A percentile compares a stretch with the other conserved stretches of the same genome.
Evolutionary conservation across 495 filamentous ascomycete genomes (phyloP).

Genomic region (Gamarada debralockiae): DNA sequence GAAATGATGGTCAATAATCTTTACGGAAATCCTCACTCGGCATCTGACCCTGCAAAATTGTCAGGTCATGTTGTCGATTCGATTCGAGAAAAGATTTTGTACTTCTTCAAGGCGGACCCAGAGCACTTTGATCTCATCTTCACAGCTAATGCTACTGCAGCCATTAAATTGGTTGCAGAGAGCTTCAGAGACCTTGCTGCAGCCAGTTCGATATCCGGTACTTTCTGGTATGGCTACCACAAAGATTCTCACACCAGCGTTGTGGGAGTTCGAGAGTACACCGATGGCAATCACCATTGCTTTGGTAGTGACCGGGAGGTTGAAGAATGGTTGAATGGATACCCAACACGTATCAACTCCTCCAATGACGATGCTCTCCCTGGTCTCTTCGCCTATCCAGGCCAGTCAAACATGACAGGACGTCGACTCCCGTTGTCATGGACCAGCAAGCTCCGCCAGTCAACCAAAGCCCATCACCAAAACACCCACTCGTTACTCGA

Average conservation of each 20-base stretch:
- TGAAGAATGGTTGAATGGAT: conserved; percentile 54
- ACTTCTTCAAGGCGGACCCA: conserved; percentile 59
- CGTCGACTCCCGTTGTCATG: conserved; percentile 25
- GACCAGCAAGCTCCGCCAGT: conserved; percentile 40
- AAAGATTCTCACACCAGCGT: conserved; percentile 70
- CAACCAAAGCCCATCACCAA: conserved; percentile 30
- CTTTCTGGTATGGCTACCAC: conserved; percentile 74
- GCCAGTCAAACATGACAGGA: conserved; percentile 77
- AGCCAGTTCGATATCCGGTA: conserved; percentile 33
- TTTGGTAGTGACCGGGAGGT: conserved; percentile 64
- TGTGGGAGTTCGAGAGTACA: conserved; percentile 63
- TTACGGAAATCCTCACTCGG: conserved; percentile 75
- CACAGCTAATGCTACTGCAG: conserved; percentile 64
- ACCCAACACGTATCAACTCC: neutral
- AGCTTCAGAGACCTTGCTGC: conserved; percentile 51
- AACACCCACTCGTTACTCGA: conserved; percentile 66
- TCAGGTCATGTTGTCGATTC: conserved; percentile 57
- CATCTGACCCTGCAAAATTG: conserved; percentile 57
- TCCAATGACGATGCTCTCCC: conserved; percentile 3
- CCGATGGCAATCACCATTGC: conserved; percentile 50
- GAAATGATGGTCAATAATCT: conserved; percentile 52
- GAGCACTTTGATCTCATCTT: conserved; percentile 67
- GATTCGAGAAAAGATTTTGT: conserved; percentile 52
- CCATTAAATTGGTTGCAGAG: conserved; percentile 67
- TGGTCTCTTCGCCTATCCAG: conserved; percentile 71